Base-by-base conservation (phyloP, 768 basidiomycete genomes). In the Epithele typhae region DNA sequence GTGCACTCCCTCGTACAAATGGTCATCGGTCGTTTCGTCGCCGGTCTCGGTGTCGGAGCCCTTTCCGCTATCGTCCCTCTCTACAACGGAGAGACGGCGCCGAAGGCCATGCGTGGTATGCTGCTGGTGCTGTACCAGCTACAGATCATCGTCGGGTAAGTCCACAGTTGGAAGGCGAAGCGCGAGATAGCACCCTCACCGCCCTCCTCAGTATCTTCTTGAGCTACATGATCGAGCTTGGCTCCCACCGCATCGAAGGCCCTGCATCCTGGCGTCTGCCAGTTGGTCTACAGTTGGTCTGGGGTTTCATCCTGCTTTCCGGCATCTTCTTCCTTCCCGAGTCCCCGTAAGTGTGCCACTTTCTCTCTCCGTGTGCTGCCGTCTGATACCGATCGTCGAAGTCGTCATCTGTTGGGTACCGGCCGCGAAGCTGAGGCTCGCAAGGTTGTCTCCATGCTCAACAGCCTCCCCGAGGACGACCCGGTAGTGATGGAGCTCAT, bases 31-130 rank as follows among this genome's bases (percentile, higher is more conserved):
- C 78, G 83, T 4, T 86, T 81, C 50, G 70, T 88, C 42, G 84
- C 87, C 14, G 87, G 87, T 37, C 68, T 90, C 7, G 87, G 87
- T 18, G 87, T 90, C 2, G 85, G 87, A 2, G 82, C 87, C 2
- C 57, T 88, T 40, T 88, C 78, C 49, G 62, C 53, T 36, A 58
- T 57, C 50, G 63, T 60, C 5, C 66, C 63, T 9, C 52, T 89
- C 6, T 89, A 88, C 61, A 87, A 84, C 52, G 86, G 87, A 32
- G 87, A 89, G 64, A 84, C 85, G 0, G 78, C 86, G 0, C 87
- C 87, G 0, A 87, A 87, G 58, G 73, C 78, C 1, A 72, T 89
- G 46, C 77, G 87, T 59, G 88, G 87, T 7, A 77, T 82, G 17
- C 78, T 72, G 9, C 67, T 91, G 23, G 84, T 85, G 2, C 66